Evolutionary conservation across 805 yeast species (phyloP).

Genomic region (Groenewaldozyma tartarivorans): DNA sequence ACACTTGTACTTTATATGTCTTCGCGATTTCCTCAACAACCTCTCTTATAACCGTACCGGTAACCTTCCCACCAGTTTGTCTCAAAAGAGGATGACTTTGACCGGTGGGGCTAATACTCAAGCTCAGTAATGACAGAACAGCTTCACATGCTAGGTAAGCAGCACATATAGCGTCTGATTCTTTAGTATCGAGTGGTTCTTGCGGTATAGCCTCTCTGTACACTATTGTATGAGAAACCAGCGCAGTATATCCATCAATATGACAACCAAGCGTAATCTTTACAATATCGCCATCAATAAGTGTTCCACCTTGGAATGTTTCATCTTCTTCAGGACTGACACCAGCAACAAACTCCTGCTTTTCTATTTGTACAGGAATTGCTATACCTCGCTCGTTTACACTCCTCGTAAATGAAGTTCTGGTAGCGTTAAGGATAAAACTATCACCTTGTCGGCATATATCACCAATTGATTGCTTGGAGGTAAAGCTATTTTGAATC

Average conservation of each 20-base stretch:
- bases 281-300: constrained; percentile 73
- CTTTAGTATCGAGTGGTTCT: constrained; percentile 74
- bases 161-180: constrained; percentile 87
- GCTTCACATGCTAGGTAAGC: constrained; percentile 84
- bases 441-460: constrained; percentile 78
- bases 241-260: constrained; percentile 89
- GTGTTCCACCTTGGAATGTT: constrained; percentile 32
- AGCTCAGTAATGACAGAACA: constrained; percentile 65
- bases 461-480: constrained; percentile 33
- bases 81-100: constrained; percentile 22
- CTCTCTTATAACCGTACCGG: constrained; percentile 60
- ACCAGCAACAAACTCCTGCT: constrained; percentile 67
- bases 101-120: constrained; percentile 43
- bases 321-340: constrained; percentile 65
- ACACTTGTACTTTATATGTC: constrained; percentile 71
- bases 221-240: constrained; percentile 77
- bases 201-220: constrained; percentile 41
- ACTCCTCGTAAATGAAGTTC: constrained; percentile 46
- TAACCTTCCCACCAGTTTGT: constrained; percentile 30
- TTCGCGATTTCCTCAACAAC: constrained; percentile 84
- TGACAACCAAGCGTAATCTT: constrained; percentile 84
- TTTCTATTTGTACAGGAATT: constrained; percentile 81
- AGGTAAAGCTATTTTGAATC: constrained; percentile 7
- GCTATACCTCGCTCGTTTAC: constrained; percentile 80
- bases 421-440: constrained; percentile 51